Base-by-base conservation (phyloP, 805 yeast genomes). In the Sporopachydermia lactativora region DNA sequence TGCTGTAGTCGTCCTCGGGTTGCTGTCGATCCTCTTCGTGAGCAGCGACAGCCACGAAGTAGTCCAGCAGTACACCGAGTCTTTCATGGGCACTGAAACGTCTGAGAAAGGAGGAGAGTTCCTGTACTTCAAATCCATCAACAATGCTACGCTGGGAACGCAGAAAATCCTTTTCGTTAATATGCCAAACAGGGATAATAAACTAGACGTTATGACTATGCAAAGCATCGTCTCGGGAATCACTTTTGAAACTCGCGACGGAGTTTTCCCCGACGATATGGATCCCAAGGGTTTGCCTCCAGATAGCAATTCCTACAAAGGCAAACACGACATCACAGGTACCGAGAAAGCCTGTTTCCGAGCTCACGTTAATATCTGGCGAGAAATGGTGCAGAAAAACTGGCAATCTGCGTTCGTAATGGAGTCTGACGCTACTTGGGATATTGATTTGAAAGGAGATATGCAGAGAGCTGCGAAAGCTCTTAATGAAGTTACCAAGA, bases 361-460 rank as follows among this genome's bases (percentile, higher is more conserved):
- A 18, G 37, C 47, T 4, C 48, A 45, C 24, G 47, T 42, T 13
- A 44, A 41, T 34, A 14, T 39, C 3, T 45, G 48, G 48, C 19
- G 40, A 14, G 24, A 34, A 34, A 41, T 43, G 39, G 24, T 45
- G 17, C 28, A 38, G 4, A 35, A 45, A 14, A 39, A 41, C 11
- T 43, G 44, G 42, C 14, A 19, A 6, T 39, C 43, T 8, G 16
- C 39, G 3, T 39, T 45, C 8, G 40, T 45, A 35, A 35, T 45
- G 11, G 48, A 45, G 31, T 15, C 43, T 13, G 48, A 45, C 18
- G 42, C 45, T 3, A 38, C 40, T 17, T 45, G 48, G 48, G 48
- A 45, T 44, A 24, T 39, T n/a, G 36, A 45, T 18, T 34, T 45
- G 16, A 37, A 41, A 11, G 14, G 17, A 8, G 15, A 36, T 17